Percentiles rank a stretch among this genome's conserved stretches.
phyloP scores from a whole-genome alignment of 176 grass and related monocot genomes.

The Triticum monococcum region DNA sequence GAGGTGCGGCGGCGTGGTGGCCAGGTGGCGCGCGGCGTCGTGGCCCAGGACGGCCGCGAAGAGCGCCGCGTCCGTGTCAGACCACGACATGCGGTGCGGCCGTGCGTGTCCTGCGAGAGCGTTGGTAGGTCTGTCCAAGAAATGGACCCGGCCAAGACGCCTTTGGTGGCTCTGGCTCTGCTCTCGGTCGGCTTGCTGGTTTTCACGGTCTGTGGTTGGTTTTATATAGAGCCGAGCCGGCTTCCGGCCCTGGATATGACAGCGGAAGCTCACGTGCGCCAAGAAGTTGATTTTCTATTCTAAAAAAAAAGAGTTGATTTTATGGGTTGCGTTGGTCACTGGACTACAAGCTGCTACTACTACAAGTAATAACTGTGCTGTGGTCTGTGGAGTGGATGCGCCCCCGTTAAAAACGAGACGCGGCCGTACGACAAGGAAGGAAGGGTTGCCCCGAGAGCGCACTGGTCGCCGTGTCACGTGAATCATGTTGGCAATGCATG shows the following conservation, averaged over 20 bases:
- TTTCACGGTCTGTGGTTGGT: background rate
- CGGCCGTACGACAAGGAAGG: background rate
- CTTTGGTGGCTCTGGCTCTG: background rate
- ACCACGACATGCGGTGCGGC: constrained; percentile 51
- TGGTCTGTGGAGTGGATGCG: background rate
- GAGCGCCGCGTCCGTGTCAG: constrained; percentile 59
- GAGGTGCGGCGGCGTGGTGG: constrained; percentile 45
- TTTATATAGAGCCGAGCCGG: constrained; percentile 3
- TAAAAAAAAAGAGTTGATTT: no score
- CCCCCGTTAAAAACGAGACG: background rate
- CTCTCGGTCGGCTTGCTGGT: background rate
- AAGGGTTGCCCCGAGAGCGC: background rate
- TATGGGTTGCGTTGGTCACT: background rate
- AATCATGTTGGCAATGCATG: constrained; percentile 26
- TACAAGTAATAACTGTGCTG: no score
- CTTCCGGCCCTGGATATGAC: background rate
- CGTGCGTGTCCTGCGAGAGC: background rate
- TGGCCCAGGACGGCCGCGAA: constrained; percentile 66
- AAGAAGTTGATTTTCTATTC: background rate
- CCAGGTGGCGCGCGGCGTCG: constrained; percentile 65
- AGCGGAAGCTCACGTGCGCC: background rate
- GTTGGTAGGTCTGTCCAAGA: background rate
- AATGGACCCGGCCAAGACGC: background rate
- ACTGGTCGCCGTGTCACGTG: constrained; percentile 23
- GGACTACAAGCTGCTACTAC: background rate